Base-by-base conservation (phyloP, 148 eudicot species). In the Silene conica region DNA sequence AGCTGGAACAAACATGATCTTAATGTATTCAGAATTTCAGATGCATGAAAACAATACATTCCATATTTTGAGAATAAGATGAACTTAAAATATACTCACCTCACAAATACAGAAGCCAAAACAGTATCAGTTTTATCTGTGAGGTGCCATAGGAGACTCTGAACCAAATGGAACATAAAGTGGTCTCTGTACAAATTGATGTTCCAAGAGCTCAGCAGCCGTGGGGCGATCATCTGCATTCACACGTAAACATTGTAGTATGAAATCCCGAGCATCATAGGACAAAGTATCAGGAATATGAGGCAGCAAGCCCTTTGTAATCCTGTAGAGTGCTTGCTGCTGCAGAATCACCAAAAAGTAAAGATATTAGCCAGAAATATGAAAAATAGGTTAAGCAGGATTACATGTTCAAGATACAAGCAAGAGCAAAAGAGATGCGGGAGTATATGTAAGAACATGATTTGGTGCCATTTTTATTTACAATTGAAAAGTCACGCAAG, bases 231-330 rank as follows among this genome's bases (percentile, higher is more conserved):
- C 82, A 58, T 70, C 18, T 45, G 86, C 80, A 57, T 81, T 76
- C 45, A 76, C 82, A 15, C 73, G 78, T 67, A 84, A 67, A 74
- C 86, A 84, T 58, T 63, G 69, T 21, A 67, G 66, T 28, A 84
- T 89, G 72, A 94, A 87, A 82, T 88, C 89, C 20, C 80, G 84
- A 25, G 93, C 92, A 82, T 91, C 96, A 52, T 41, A 65, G n/a
- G 97, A 91, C 67, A 94, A 87, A 50, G 81, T 18, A 67, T 87
- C 80, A 22, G 97, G 96, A 69, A 94, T 73, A 55, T 80, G 77
- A 48, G 98, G 98, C 28, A 78, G 88, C 63, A 78, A 84, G n/a
- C 95, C 93, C 66, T 45, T 88, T 62, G 92, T 96, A 81, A 94
- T 94, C 80, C 74, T 80, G 78, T 64, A 94, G 73, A 94, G 19